Base-by-base conservation (phyloP, 2,329 filamentous ascomycete species). In the Neocatenulostroma microsporum region DNA sequence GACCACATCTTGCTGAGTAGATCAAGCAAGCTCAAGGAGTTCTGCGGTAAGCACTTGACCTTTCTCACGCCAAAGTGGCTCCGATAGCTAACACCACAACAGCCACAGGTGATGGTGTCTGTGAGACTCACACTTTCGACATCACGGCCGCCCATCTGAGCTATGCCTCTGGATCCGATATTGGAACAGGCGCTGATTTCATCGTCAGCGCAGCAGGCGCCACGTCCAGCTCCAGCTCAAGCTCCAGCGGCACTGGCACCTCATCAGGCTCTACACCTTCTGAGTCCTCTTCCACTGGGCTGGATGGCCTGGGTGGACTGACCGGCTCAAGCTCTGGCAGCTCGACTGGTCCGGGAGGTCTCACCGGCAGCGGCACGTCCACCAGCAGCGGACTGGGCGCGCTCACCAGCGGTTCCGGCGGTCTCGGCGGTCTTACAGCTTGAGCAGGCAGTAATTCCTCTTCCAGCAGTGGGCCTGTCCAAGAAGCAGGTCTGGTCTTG, bases 41-140 rank as follows among this genome's bases (percentile, higher is more conserved):
- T 53, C 42, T 58, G 55, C 34, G 49, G 46, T 21, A 14, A 26
- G 36, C 32, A 15, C 20, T 3, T 15, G 13, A 15, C 13, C 19
- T 5, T 11, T 13, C 15, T 21, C 28, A n/a, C 15, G 10, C 13
- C 19, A 2, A 3, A 21, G 28, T 33, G 27, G 32, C n/a, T 13
- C n/a, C 11, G 11, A 12, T n/a, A 17, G 13, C 20, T 9, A 7
- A 13, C 3, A 29, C 23, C 10, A 9, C 13, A 17, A 5, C 13
- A 42, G 40, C 41, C 12, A 30, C 39, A 10, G 49, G 47, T 13
- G 55, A 58, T 24, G 46, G 46, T 20, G 53, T 58, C 17, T 58
- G 54, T 40, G 39, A 44, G 30, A 18, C 15, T 14, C 43, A 42
- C 9, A 37, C 36, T 15, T 51, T 54, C 32, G 40, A 46, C 26